Percentiles rank a stretch among this genome's conserved stretches.
Conservation (phyloP, 257 asterid species). For the Echium plantagineum region DNA sequence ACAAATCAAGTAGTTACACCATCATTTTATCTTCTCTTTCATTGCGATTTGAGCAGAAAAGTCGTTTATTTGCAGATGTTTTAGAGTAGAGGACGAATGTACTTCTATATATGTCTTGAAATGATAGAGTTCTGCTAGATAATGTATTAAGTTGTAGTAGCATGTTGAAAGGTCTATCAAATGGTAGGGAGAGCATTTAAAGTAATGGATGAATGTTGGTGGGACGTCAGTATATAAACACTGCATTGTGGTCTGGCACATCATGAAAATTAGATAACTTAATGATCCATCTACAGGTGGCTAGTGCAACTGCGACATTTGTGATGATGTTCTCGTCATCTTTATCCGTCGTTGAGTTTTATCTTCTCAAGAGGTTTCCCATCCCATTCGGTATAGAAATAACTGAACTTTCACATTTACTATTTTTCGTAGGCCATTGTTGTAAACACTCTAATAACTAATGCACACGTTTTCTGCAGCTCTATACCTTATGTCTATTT, state of each 20-base stretch:
- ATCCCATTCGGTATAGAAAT: conserved; percentile 58
- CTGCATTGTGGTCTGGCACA: neutral
- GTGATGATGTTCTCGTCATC: conserved; percentile 99
- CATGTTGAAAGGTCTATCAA: too few species aligned
- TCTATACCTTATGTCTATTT: conserved; percentile 61
- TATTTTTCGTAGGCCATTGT: neutral
- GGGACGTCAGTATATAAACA: neutral
- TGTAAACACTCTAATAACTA: neutral
- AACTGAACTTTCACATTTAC: neutral
- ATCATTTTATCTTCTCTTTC: too few species aligned
- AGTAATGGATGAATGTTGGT: neutral
- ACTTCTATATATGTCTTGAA: too few species aligned
- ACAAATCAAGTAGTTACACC: too few species aligned
- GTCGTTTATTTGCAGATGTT: too few species aligned
- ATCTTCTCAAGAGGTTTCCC: conserved; percentile 88
- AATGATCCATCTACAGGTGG: conserved; percentile 40
- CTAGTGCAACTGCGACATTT: conserved; percentile 93
- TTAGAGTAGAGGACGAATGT: too few species aligned
- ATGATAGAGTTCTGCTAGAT: too few species aligned
- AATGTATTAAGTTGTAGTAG: too few species aligned
- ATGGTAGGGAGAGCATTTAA: neutral
- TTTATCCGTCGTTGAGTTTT: conserved; percentile 90
- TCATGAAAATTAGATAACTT: too few species aligned
- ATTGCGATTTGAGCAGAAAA: too few species aligned
- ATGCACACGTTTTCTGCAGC: conserved; percentile 31